Evolutionary conservation across 108 stramenopile species (phyloP).

Genomic region (Skeletonema costatum): DNA sequence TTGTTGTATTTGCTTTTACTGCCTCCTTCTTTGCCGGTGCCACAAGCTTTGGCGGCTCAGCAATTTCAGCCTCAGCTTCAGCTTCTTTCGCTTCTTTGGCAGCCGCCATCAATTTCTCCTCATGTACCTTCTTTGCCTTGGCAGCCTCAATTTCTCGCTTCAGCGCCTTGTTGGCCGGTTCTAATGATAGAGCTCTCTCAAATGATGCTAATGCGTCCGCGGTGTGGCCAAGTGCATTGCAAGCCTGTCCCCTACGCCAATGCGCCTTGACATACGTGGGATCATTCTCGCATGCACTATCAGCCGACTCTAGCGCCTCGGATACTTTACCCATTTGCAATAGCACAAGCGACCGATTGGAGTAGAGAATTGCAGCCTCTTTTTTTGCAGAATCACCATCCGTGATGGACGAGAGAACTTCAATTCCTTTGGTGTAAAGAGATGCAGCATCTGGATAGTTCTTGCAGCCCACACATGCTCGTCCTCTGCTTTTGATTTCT

Average conservation of each 20-base stretch:
- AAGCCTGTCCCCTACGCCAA: constrained; percentile 75
- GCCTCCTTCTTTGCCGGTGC: neutral
- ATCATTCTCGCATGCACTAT: constrained; percentile 48
- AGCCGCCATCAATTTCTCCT: constrained; percentile 26
- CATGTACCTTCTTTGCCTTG: constrained; percentile 57
- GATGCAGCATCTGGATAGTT: constrained; percentile 69
- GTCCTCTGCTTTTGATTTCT: constrained; percentile 80
- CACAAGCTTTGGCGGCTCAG: constrained; percentile 6
- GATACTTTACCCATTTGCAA: constrained; percentile 57
- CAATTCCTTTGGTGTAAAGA: constrained; percentile 76
- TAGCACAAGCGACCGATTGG: constrained; percentile 66
- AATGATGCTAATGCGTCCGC: constrained; percentile 61
- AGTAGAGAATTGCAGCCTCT: constrained; percentile 49
- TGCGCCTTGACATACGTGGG: constrained; percentile 71
- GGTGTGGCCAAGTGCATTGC: constrained; percentile 34
- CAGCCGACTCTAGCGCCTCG: constrained; percentile 52
- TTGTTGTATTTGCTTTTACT: constrained; percentile 15
- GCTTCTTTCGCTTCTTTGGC: neutral
- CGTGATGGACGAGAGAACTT: constrained; percentile 28
- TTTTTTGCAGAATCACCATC: constrained; percentile 16
- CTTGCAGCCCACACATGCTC: constrained; percentile 61
- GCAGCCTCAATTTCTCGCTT: constrained; percentile 55
- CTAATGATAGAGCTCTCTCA: constrained; percentile 53
- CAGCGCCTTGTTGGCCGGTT: constrained; percentile 71
- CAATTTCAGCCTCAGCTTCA: constrained; percentile 3